Percentiles rank a stretch among this genome's conserved stretches.
These are phyloP conservation scores for Colletotrichum sp. DNA, from an alignment of 2,329 filamentous ascomycete genomes.

Conservation along the genomic window DNA sequence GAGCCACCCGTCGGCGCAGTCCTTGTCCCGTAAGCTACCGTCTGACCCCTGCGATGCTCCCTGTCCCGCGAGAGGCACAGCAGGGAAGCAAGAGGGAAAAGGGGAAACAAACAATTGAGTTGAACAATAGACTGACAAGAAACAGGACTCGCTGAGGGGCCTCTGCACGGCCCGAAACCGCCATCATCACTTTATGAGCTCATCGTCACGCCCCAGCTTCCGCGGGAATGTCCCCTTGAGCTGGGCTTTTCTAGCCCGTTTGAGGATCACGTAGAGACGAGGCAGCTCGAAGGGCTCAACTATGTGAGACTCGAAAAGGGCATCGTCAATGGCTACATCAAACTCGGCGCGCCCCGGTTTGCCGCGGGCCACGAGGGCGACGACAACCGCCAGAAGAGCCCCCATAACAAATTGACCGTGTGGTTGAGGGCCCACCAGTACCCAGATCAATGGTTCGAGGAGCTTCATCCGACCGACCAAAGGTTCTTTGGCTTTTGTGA, in stretches of 20 bases:
- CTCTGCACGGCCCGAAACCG: neutral
- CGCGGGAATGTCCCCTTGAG: neutral
- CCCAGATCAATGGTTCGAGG: neutral
- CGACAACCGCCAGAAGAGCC: neutral
- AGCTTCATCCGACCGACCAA: neutral
- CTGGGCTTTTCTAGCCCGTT: slow-evolving; percentile 7
- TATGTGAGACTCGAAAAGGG: neutral
- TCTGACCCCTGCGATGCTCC: neutral
- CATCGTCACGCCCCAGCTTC: neutral
- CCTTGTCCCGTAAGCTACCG: neutral
- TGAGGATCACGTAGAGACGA: slow-evolving; percentile 11
- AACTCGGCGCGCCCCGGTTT: neutral
- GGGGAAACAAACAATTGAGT: neutral
- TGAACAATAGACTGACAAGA: neutral
- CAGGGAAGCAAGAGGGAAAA: neutral
- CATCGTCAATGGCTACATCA: slow-evolving; percentile 21
- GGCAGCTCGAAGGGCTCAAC: neutral
- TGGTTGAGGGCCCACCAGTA: neutral
- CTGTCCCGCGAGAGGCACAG: neutral
- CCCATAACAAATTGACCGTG: neutral
- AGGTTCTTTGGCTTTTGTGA: slow-evolving; percentile 17
- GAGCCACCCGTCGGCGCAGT: neutral
- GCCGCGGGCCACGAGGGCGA: neutral
- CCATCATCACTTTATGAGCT: neutral
- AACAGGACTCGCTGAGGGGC: neutral